Evolutionary conservation across 805 yeast species (phyloP).

Genomic region (Barnettozyma wickerhamii): DNA sequence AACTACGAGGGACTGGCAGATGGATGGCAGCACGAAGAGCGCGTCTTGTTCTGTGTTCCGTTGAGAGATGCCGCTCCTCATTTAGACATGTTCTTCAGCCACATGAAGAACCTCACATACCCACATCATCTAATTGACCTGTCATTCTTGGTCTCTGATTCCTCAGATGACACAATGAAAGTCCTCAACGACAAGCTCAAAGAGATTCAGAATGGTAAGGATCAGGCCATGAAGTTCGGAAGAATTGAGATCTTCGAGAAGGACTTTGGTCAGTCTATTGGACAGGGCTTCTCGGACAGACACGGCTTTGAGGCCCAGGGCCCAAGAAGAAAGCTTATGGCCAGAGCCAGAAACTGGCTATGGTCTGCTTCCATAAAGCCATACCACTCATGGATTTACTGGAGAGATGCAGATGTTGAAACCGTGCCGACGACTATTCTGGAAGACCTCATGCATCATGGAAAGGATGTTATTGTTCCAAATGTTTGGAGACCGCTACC

Average conservation of each 20-base stretch:
- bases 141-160: conserved; percentile 86
- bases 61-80: conserved; percentile 89
- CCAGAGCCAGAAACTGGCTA: conserved; percentile 93
- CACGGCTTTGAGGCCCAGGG: conserved; percentile 98
- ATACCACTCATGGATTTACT: conserved; percentile 92
- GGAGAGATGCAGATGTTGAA: conserved; percentile 98
- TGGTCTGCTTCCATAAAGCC: conserved; percentile 85
- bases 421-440: conserved; percentile 78
- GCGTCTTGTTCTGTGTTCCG: conserved; percentile 85
- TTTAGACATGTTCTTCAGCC: conserved; percentile 84
- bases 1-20: conserved; percentile 64
- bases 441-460: conserved; percentile 91
- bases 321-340: conserved; percentile 92
- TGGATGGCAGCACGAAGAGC: conserved; percentile 80
- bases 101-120: conserved; percentile 75
- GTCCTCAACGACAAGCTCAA: conserved; percentile 53
- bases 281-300: conserved; percentile 90
- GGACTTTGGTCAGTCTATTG: conserved; percentile 90
- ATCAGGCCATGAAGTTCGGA: conserved; percentile 64
- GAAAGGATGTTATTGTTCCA: conserved; percentile 90
- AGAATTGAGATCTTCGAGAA: conserved; percentile 83
- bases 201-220: conserved; percentile 62
- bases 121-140: conserved; percentile 84
- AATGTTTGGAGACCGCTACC: conserved; percentile 91
- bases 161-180: conserved; percentile 84